Evolutionary conservation across 2,329 filamentous ascomycete genomes (phyloP), one percentile per base, ranked within the genome.

Genomic region (Clonostachys chloroleuca): DNA sequence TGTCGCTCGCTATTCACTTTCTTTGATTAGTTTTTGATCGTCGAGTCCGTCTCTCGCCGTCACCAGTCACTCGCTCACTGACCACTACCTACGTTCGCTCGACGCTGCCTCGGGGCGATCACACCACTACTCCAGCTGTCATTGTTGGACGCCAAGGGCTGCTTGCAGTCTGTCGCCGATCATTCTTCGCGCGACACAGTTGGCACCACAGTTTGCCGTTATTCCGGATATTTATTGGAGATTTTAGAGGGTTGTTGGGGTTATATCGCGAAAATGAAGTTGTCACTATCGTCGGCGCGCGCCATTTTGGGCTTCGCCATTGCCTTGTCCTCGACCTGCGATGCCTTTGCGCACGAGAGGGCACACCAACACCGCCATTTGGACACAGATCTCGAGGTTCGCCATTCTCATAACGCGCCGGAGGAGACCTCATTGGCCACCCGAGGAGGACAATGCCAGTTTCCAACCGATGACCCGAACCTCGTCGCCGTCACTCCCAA

Each of bases 401-500:
- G 56, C 46, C 45, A 55, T 41, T 45, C 55, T 14, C 47, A 53
- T 17, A 53, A 54, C 44, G 46, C 49, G 12, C 43, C 52, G 46
- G 54, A 30, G 50, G 53, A 49, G 59, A 45, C 50, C 37, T 81
- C 33, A 67, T 74, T 56, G 83, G 82, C 24, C 24, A 30, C 24
- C 24, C 24, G 66, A 75, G 80, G 54, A 69, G 70, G 35, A 59
- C 72, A 30, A 48, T 92, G 88, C 66, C 59, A 73, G 47, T 87
- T 92, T 57, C 87, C 88, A 18, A 60, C 56, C 12, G 69, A 73
- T 34, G 50, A 86, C 58, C 75, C 79, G 33, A 84, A 86, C 46
- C 67, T 92, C 58, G 79, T 90, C 41, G 64, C 80, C 13, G 75
- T 92, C 45, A 87, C 86, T 10, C 86, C 86, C 5, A 70, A 70